Base-by-base conservation (phyloP, 2,329 filamentous ascomycete species). In the Ceratocystis huliohia region DNA sequence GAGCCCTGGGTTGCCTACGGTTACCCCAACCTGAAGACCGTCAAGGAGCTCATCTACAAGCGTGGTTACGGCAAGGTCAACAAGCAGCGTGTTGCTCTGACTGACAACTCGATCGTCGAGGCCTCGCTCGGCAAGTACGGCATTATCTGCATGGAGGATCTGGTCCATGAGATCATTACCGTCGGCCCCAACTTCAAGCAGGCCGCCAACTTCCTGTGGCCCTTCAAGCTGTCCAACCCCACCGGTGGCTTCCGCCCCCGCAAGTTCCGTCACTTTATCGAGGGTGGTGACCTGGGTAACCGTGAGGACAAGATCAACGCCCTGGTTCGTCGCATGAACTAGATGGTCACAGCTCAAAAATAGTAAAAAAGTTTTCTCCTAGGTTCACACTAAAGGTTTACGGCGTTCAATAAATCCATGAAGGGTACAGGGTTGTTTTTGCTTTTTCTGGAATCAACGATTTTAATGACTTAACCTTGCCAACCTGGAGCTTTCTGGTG, bases 181-280 rank as follows among this genome's bases (percentile, higher is more conserved):
- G 94, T 97, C 72, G 93, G 94, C 77, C 93, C 93, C 83, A 97
- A 97, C 88, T 95, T 94, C 89, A 97, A 96, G 88, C 92, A 96
- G 84, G 91, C 90, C 75, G 86, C 88, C 83, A 99, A 97, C 88
- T 97, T 97, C 87, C 82, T 97, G 73, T 99, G 94, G 94, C 94
- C 94, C 77, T 99, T 99, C 88, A 97, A 99, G 89, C 89, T 99
- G 73, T 91, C 86, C 86, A 96, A 96, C 87, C 94, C 94, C 77
- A 97, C 82, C 74, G 94, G 94, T 78, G 93, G 94, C 72, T 99
- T 97, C 91, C 88, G 88, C 74, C 80, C 88, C 74, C 85, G 94
- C 81, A 99, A 97, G 85, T 97, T 97, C 87, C 94, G 91, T 84
- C 92, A 97, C 84, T 97, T 90, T 83, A 89, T 97, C 71, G 89